Percentiles rank a stretch among this genome's conserved stretches.
Evolutionary conservation across 768 basidiomycete species (phyloP).

Genomic region (Astraeus odoratus): DNA sequence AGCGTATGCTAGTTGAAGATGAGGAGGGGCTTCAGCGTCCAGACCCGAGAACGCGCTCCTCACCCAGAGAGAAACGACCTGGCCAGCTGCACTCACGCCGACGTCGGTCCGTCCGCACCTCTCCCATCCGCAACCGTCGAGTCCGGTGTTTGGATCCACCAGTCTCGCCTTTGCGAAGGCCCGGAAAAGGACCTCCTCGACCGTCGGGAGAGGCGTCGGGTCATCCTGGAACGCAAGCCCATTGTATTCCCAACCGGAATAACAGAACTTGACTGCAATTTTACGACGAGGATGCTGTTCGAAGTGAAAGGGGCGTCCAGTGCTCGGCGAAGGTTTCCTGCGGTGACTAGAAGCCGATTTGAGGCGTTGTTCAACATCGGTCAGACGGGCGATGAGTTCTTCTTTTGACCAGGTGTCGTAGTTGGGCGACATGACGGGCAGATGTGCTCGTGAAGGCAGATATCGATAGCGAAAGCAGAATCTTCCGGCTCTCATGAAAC

Average conservation of each 20-base stretch:
- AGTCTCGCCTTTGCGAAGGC: conserved; percentile 74
- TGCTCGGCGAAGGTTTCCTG: conserved; percentile 20
- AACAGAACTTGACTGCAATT: conserved; percentile 90
- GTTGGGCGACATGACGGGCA: conserved; percentile 31
- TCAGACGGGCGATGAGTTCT: conserved; percentile 61
- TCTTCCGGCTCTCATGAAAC: conserved; percentile 26
- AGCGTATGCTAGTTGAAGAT: not conserved
- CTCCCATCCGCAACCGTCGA: conserved; percentile 87
- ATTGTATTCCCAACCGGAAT: conserved; percentile 87
- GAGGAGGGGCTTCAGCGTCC: not conserved
- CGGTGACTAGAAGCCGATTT: conserved; percentile 3
- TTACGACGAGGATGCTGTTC: conserved; percentile 68
- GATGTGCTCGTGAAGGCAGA: conserved; percentile 20
- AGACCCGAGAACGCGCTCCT: conserved; percentile 50
- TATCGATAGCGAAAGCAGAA: conserved; percentile 29
- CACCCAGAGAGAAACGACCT: conserved; percentile 90
- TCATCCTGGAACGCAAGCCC: conserved; percentile 79
- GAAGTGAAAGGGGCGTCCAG: conserved; percentile 53
- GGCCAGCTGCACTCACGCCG: conserved; percentile 90
- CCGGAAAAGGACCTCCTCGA: conserved; percentile 80
- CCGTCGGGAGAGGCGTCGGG: conserved; percentile 75
- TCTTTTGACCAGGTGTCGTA: conserved; percentile 60
- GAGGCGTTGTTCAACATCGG: conserved; percentile 41
- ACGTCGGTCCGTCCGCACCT: conserved; percentile 92
- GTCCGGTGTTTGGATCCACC: conserved; percentile 64